Conservation (phyloP, 1,284 basidiomycete genomes). For the Leccinum subfulvum region DNA sequence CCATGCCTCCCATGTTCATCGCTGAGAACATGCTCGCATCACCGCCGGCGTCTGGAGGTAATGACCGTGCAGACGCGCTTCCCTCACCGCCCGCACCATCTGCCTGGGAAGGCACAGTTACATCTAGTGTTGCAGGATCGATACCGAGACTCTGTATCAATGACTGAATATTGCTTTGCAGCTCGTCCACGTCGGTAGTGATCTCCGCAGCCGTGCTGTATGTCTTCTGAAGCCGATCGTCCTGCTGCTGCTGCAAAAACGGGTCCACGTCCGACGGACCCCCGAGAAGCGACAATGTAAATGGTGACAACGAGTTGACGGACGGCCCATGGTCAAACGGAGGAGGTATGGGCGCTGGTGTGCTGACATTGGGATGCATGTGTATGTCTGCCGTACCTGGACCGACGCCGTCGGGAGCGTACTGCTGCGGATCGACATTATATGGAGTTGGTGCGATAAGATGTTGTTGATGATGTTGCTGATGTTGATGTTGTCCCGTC, state of each 20-base stretch:
- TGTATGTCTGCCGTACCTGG: not conserved
- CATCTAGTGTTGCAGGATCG: conserved; percentile 44
- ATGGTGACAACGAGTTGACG: conserved; percentile 17
- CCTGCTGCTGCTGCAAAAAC: conserved; percentile 37
- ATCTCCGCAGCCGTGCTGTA: conserved; percentile 68
- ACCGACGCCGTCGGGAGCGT: conserved; percentile 6
- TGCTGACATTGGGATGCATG: conserved; percentile 1
- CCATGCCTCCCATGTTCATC: conserved; percentile 1
- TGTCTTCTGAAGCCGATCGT: conserved; percentile 47
- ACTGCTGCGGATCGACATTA: conserved; percentile 16
- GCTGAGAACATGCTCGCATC: conserved; percentile 24
- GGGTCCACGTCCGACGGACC: conserved; percentile 27
- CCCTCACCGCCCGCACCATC: conserved; percentile 9
- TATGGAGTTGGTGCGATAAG: conserved; percentile 37
- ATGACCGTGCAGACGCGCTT: not conserved
- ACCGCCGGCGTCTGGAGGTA: not conserved
- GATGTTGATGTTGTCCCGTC: conserved; percentile 9
- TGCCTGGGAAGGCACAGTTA: conserved; percentile 18
- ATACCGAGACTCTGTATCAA: conserved; percentile 73
- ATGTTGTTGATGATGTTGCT: conserved; percentile 26
- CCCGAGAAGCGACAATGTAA: conserved; percentile 23
- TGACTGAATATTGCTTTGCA: conserved; percentile 71
- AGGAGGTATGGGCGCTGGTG: conserved; percentile 12
- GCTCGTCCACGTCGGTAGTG: conserved; percentile 67
- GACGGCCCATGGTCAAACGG: conserved; percentile 17